A percentile compares a stretch with the other conserved stretches of the same genome.
Conservation (phyloP, 768 basidiomycete genomes). For the Imleria badia region DNA sequence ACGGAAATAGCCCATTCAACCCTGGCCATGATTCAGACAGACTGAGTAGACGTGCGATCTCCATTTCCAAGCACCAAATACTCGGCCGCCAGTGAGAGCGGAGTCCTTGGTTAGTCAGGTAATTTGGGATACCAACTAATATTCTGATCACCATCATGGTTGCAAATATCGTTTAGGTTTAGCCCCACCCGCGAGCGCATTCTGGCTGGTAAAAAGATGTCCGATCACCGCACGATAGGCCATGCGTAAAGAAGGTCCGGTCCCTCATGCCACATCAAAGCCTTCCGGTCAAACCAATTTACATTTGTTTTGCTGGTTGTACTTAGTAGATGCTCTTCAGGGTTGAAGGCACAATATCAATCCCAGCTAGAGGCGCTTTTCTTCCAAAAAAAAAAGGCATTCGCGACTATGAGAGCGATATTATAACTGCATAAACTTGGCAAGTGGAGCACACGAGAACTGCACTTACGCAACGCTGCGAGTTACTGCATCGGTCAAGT, state of each 20-base stretch:
- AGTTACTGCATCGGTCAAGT: background rate
- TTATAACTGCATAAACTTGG: constrained; percentile 2
- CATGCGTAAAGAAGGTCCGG: constrained; percentile 2
- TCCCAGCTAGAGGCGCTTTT: background rate
- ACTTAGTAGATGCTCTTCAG: background rate
- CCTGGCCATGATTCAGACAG: background rate
- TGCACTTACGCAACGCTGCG: background rate
- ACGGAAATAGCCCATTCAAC: background rate
- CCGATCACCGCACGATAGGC: constrained; percentile 5
- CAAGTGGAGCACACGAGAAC: constrained; percentile 4
- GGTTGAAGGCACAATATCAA: background rate
- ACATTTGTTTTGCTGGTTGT: background rate
- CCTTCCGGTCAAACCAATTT: background rate
- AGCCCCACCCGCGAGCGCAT: background rate
- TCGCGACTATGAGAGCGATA: background rate
- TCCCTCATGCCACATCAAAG: background rate
- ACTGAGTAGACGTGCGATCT: background rate
- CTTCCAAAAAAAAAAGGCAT: background rate
- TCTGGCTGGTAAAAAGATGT: background rate
- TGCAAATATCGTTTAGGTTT: background rate
- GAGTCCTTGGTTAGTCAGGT: constrained; percentile 4
- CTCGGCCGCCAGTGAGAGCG: background rate
- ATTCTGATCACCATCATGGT: background rate
- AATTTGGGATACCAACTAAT: constrained; percentile 6
- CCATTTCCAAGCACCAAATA: background rate